Evolutionary conservation across 192 early-diverging fungal species (phyloP).

Genomic region (Coemansia sp.): DNA sequence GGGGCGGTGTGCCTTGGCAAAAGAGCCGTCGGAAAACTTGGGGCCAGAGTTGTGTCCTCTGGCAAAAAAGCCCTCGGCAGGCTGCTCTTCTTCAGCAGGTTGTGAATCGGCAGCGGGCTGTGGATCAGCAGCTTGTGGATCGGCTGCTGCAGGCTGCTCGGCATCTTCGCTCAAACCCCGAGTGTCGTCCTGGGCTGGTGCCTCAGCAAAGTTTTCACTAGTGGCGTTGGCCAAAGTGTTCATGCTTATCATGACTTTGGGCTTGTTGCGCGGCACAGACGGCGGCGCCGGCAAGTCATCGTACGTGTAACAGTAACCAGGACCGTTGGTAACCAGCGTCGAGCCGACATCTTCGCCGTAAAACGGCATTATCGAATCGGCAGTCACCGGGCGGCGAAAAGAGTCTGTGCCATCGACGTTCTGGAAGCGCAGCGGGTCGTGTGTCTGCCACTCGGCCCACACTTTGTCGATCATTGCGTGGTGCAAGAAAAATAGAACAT

Average conservation of each 20-base stretch:
- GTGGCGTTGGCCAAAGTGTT: background rate
- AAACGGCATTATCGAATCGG: constrained; percentile 43
- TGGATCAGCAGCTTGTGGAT: no score
- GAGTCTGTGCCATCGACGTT: constrained; percentile 40
- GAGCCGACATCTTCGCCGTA: constrained; percentile 44
- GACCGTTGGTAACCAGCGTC: constrained; percentile 33
- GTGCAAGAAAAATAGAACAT: constrained; percentile 66
- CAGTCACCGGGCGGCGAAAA: constrained; percentile 26
- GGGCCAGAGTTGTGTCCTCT: background rate
- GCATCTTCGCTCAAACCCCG: background rate
- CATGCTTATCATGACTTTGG: constrained; percentile 13
- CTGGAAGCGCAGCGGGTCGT: constrained; percentile 30
- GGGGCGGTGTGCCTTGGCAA: background rate
- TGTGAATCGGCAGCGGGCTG: background rate
- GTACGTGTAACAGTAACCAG: constrained; percentile 53
- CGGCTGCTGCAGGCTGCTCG: background rate
- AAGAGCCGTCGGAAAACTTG: background rate
- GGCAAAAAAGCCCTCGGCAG: constrained; percentile 10
- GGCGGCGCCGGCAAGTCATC: constrained; percentile 46
- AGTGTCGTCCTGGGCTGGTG: background rate
- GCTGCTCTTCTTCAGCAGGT: background rate
- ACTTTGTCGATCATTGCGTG: constrained; percentile 67
- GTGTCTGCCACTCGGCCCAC: constrained; percentile 60
- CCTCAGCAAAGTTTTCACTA: no score
- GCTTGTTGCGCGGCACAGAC: constrained; percentile 18